Evolutionary conservation across 2,329 filamentous ascomycete genomes (phyloP).

Genomic region (Penicillium capsulatum): DNA sequence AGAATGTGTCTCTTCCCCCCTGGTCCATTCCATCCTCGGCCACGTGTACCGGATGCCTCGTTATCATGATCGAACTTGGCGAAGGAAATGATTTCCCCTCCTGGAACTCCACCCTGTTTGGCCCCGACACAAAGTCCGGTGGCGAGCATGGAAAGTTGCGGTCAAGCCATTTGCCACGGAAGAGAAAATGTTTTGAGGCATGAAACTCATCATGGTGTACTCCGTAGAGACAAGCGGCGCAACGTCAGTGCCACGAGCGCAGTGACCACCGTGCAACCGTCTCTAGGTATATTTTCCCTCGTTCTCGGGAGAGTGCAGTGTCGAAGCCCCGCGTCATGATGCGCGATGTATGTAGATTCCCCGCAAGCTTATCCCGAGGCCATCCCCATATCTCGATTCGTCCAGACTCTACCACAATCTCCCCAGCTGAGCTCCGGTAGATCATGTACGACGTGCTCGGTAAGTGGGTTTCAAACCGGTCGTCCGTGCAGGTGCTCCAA

Average conservation of each 20-base stretch:
- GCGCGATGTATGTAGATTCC: no score
- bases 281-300: constrained; percentile 1
- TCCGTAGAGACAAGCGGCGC: no score
- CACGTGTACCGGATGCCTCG: constrained; percentile 7
- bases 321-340: no score
- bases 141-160: constrained; percentile 7
- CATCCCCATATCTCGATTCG: not conserved
- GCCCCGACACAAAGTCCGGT: not conserved
- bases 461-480: constrained; percentile 8
- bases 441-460: constrained; percentile 11
- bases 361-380: no score
- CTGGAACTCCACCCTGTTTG: not conserved
- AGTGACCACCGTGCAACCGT: constrained; percentile 6
- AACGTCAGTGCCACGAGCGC: not conserved
- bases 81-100: not conserved
- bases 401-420: not conserved
- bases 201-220: no score
- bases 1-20: not conserved
- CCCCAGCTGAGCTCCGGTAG: constrained; percentile 2
- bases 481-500: constrained; percentile 14
- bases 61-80: no score
- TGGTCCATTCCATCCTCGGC: constrained; percentile 11
- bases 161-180: constrained; percentile 16
- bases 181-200: no score
- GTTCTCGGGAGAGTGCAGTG: not conserved